A percentile compares a stretch with the other conserved stretches of the same genome.
phyloP scores from a whole-genome alignment of 2,329 filamentous ascomycete species.

The Cytospora chrysosperma region DNA sequence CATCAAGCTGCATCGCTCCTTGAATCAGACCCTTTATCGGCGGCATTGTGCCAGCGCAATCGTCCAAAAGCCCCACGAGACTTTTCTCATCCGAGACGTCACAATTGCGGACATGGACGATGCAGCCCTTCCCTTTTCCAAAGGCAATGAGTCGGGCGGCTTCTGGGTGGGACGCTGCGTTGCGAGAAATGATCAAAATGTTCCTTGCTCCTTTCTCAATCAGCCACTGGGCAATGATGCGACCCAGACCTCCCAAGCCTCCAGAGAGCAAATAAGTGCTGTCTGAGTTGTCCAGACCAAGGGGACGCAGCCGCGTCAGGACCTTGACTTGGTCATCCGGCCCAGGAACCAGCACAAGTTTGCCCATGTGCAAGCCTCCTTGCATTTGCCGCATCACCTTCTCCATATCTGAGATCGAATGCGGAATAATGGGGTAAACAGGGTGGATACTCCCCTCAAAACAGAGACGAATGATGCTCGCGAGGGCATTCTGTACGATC shows the following conservation, averaged over 20 bases:
- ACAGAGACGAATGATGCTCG: no score
- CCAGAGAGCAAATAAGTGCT: constrained; percentile 34
- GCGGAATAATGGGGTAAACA: constrained; percentile 23
- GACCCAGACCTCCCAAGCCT: constrained; percentile 34
- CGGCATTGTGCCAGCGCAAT: constrained; percentile 26
- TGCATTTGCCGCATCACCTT: constrained; percentile 37
- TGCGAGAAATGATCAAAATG: constrained; percentile 26
- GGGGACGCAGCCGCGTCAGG: background rate
- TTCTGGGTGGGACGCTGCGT: background rate
- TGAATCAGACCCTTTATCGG: constrained; percentile 42
- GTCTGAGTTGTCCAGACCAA: constrained; percentile 8
- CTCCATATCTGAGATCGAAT: constrained; percentile 24
- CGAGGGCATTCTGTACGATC: background rate
- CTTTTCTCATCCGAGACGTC: constrained; percentile 31
- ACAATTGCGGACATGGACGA: constrained; percentile 29
- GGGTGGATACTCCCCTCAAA: constrained; percentile 20
- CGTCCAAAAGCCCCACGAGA: constrained; percentile 29
- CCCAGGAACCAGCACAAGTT: constrained; percentile 31
- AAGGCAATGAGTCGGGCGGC: constrained; percentile 7
- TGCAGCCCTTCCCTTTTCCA: constrained; percentile 27
- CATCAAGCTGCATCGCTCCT: constrained; percentile 41
- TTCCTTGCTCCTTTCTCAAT: constrained; percentile 27
- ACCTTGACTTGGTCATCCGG: constrained; percentile 1
- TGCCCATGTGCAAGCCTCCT: constrained; percentile 36
- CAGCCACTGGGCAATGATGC: constrained; percentile 32